Conservation (phyloP, 176 grass and related monocot genomes). For the Zea luxurians region DNA sequence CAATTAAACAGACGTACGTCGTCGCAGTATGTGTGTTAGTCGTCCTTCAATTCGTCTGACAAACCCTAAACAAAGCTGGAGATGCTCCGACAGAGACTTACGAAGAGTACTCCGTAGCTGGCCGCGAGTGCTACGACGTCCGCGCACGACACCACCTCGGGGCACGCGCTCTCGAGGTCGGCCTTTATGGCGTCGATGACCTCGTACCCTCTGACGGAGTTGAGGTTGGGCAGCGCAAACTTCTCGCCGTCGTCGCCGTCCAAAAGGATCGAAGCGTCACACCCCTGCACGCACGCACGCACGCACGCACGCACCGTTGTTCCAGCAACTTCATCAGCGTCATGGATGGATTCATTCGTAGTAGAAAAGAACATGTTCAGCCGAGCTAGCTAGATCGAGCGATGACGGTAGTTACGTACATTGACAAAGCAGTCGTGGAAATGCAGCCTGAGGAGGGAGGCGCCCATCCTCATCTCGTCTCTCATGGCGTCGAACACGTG, state of each 20-base stretch:
- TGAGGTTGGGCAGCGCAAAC: conserved; percentile 46
- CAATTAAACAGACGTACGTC: too few species aligned
- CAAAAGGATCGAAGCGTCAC: conserved; percentile 73
- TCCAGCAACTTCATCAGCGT: neutral
- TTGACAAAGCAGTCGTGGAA: conserved; percentile 96
- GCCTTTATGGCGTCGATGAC: conserved; percentile 73
- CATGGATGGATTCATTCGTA: neutral
- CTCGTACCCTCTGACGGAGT: conserved; percentile 68
- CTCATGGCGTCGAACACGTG: conserved; percentile 50
- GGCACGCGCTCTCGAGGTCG: conserved; percentile 59
- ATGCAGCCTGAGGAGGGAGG: conserved; percentile 76
- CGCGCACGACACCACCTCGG: conserved; percentile 64
- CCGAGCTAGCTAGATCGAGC: too few species aligned
- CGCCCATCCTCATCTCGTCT: conserved; percentile 68
- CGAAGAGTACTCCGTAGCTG: conserved; percentile 60
- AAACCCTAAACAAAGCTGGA: neutral
- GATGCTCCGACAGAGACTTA: neutral
- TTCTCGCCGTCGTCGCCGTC: conserved; percentile 52
- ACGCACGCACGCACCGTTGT: neutral
- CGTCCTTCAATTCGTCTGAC: too few species aligned
- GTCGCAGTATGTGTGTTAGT: neutral
- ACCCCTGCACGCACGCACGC: conserved; percentile 43
- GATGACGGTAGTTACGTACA: conserved; percentile 28
- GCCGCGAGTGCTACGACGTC: conserved; percentile 78
- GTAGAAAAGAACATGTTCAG: neutral